Conservation (phyloP, 2,329 filamentous ascomycete species). For the Calonectria pseudoturangicola region DNA sequence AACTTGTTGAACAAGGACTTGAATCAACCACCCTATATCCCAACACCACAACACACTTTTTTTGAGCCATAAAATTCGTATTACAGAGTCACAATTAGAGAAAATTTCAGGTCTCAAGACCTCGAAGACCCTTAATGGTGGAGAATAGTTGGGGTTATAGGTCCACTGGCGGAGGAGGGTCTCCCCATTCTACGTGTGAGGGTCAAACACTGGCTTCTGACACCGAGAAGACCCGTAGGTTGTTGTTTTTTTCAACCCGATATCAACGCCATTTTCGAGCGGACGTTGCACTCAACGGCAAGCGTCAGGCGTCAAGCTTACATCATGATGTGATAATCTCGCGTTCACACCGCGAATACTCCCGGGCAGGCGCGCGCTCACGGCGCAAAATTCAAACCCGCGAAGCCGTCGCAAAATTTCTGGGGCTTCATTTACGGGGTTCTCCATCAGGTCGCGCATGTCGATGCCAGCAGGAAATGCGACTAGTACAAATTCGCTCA, state of each 20-base stretch:
- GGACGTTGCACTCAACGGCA: not conserved
- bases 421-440: slow-evolving; percentile 19
- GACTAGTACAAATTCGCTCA: slow-evolving; percentile 24
- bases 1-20: not conserved
- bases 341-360: not conserved
- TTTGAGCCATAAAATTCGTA: not conserved
- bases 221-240: not conserved
- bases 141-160: slow-evolving; percentile 13
- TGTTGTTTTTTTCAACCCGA: slow-evolving; percentile 8
- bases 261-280: slow-evolving; percentile 1
- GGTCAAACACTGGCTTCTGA: slow-evolving; percentile 10
- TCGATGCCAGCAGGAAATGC: not conserved
- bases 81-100: not conserved
- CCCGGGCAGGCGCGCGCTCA: not conserved
- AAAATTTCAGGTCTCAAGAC: slow-evolving; percentile 1
- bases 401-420: not conserved
- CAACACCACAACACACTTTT: not conserved
- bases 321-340: slow-evolving; percentile 25
- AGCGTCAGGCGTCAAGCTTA: not conserved
- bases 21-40: not conserved
- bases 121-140: slow-evolving; percentile 4
- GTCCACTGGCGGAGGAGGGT: slow-evolving; percentile 18
- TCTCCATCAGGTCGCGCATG: slow-evolving; percentile 16
- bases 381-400: slow-evolving; percentile 17
- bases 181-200: slow-evolving; percentile 20